Base-by-base conservation (phyloP, 257 asterid genomes). In the Rauvolfia tetraphylla region DNA sequence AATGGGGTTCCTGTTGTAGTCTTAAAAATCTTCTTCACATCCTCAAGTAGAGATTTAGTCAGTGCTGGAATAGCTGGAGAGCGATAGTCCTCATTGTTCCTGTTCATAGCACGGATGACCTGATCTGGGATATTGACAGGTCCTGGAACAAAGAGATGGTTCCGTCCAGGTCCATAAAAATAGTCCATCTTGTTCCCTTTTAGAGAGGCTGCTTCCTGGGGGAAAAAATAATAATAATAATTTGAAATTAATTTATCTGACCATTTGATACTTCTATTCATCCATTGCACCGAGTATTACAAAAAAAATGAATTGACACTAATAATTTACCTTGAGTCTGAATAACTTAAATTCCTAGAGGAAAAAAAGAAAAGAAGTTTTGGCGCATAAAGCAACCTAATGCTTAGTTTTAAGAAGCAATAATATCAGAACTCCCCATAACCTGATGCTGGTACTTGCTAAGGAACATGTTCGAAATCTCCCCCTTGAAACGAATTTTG, bases 61-160 rank as follows among this genome's bases (percentile, higher is more conserved):
- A 95, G 83, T 1, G 98, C 97, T 0, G 99, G 99, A 82, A 95
- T 3, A 12, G 98, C 99, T 0, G 99, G 98, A 74, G 99, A 87
- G n/a, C 99, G 93, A 41, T 95, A 95, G 75, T 95, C 99, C 85
- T 95, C 99, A 22, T 95, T 95, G 88, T 95, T 95, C 53, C 99
- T 53, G 96, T 85, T 95, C 99, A 95, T 95, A 0, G 99, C 99
- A 63, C 99, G 98, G 51, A 95, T 76, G 78, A 95, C 90, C 79
- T 91, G 99, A 7, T 95, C 99, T 34, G 99, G 99, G 88, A 95
- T 95, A 68, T 95, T 95, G 57, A 95, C 99, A 10, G 99, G 99
- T 36, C 99, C 99, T n/a, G 99, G 99, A 78, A 95, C 99, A 77
- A 95, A 95, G 63, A 95, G 93, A 87, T 95, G 99, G 89, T 95